Base-by-base conservation (phyloP, 345 rosid genomes). In the Noccaea caerulescens region DNA sequence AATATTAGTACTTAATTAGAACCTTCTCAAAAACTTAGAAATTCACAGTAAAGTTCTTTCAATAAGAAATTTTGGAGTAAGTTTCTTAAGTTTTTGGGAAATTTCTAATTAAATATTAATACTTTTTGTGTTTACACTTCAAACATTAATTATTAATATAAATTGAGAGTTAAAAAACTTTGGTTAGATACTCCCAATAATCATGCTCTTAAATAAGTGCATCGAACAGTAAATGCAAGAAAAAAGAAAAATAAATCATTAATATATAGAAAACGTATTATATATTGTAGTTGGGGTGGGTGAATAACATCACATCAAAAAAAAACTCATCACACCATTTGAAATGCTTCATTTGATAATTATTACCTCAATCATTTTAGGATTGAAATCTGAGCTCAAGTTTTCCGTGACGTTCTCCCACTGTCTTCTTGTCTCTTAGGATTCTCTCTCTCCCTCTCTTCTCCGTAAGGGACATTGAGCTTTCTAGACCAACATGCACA, bases 331-430 rank as follows among this genome's bases (percentile, higher is more conserved):
- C 68, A 52, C 57, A 68, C 68, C 69, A 75, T 68, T 66, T 32
- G 37, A 68, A 63, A 43, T 44, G 41, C 58, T 68, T 67, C 37
- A 68, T 60, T 73, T 58, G 66, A 75, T 68, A 76, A 84, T 76
- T 73, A 80, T 82, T 79, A 72, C 81, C 41, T 71, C 86, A 84
- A 85, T 89, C 84, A 89, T 87, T 80, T 57, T 59, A 57, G 63
- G 16, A 42, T 81, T 87, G 87, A 82, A 82, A 80, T 27, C 74
- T 67, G 66, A 53, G 46, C 54, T 73, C 77, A 60, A 41, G 56
- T 51, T 16, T 65, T 66, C 13, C 23, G 54, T 66, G 77, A 66
- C 58, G 61, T 62, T 71, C 74, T 57, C 47, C 72, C 77, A 67
- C 63, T 76, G 76, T 58, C 60, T 57, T 70, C 50, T 76, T 76